phyloP scores from a whole-genome alignment of 2,329 filamentous ascomycete genomes.

The Fusarium sp. region DNA sequence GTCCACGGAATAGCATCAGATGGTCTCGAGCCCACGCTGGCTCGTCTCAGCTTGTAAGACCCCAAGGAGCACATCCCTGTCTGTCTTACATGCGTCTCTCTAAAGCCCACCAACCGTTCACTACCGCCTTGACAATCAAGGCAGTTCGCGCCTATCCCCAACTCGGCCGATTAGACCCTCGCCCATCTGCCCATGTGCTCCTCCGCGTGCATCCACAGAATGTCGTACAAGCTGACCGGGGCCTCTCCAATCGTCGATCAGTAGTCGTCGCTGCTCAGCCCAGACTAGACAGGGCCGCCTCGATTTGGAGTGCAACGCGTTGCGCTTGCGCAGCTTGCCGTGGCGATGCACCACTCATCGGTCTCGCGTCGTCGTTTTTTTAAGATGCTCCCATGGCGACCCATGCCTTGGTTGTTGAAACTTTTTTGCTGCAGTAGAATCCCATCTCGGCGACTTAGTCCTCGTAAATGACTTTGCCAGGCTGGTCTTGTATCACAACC shows the following conservation, averaged over 20 bases:
- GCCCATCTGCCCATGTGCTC: constrained; percentile 40
- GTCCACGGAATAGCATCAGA: neutral
- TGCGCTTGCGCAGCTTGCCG: constrained; percentile 44
- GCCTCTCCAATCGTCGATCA: constrained; percentile 24
- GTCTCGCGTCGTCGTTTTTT: neutral
- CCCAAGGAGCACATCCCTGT: constrained; percentile 26
- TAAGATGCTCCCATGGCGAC: neutral
- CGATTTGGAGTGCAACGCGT: constrained; percentile 39
- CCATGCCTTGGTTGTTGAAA: constrained; percentile 4
- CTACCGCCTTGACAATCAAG: constrained; percentile 43
- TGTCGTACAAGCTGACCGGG: constrained; percentile 22
- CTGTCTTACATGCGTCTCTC: constrained; percentile 36
- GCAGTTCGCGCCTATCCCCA: constrained; percentile 44
- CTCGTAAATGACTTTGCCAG: constrained; percentile 19
- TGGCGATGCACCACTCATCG: constrained; percentile 23
- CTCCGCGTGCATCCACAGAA: constrained; percentile 38
- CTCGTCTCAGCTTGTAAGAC: constrained; percentile 8
- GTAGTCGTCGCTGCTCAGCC: constrained; percentile 37
- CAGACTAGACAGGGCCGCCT: constrained; percentile 25
- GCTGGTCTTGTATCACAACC: constrained; percentile 24
- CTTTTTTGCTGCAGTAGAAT: constrained; percentile 30
- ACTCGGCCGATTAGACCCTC: constrained; percentile 40
- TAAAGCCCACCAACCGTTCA: constrained; percentile 45
- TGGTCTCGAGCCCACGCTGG: constrained; percentile 5
- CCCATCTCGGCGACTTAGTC: constrained; percentile 28